Percentiles rank a stretch among this genome's conserved stretches.
Evolutionary conservation across 2,329 filamentous ascomycete species (phyloP).

Genomic region (Colletotrichum noveboracense): DNA sequence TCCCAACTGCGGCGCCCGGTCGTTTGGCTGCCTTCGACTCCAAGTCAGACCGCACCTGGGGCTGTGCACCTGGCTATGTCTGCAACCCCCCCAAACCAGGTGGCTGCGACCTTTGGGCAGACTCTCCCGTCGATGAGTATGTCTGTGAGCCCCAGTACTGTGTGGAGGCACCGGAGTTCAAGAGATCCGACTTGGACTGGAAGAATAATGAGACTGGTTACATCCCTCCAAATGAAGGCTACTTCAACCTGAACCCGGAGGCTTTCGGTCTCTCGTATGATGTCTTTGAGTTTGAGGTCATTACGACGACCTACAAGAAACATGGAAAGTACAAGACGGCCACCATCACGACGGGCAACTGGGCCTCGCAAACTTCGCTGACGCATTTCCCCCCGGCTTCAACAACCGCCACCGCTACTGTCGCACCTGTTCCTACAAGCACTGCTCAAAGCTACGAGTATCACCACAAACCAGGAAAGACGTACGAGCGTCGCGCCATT

Average conservation of each 20-base stretch:
- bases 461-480: slow-evolving; percentile 11
- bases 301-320: slow-evolving; percentile 36
- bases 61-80: slow-evolving; percentile 23
- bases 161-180: slow-evolving; percentile 39
- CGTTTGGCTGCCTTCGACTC: slow-evolving; percentile 31
- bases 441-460: not conserved
- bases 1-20: slow-evolving; percentile 42
- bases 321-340: slow-evolving; percentile 36
- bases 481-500: slow-evolving; percentile 22
- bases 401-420: slow-evolving; percentile 8
- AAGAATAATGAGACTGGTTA: slow-evolving; percentile 48
- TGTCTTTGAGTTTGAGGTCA: slow-evolving; percentile 58
- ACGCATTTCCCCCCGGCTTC: slow-evolving; percentile 40
- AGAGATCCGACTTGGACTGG: slow-evolving; percentile 53
- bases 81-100: slow-evolving; percentile 49
- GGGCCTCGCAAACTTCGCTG: slow-evolving; percentile 55
- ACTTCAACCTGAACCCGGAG: slow-evolving; percentile 69
- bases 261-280: slow-evolving; percentile 68
- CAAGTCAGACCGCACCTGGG: slow-evolving; percentile 53
- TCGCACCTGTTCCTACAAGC: not conserved
- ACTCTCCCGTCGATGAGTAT: slow-evolving; percentile 50
- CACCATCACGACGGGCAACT: slow-evolving; percentile 61
- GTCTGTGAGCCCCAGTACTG: slow-evolving; percentile 52
- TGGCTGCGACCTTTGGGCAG: slow-evolving; percentile 57
- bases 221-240: slow-evolving; percentile 58